Base-by-base conservation (phyloP, 1,139 yeast genomes). In the Yamadazyma triangularis region DNA sequence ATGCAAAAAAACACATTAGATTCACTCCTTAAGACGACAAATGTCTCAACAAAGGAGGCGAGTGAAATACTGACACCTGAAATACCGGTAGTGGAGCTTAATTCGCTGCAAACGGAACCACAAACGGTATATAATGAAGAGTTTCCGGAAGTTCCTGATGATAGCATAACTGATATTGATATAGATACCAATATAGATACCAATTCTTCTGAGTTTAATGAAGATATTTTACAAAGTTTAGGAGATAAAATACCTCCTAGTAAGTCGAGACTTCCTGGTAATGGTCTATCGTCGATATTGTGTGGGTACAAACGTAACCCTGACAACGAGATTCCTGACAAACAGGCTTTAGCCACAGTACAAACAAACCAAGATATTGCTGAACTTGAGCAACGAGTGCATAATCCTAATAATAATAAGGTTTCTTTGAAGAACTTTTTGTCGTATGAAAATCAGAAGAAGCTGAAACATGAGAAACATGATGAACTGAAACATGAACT, bases 1-100 rank as follows among this genome's bases (percentile, higher is more conserved):
- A 37, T 38, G 40, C 37, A 31, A 23, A 25, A 21, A 21, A 27
- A 26, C 29, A 31, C 40, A 5, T 16, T 38, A 24, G 36, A 38
- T 27, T 24, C 23, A 18, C 30, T 38, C 9, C 37, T 35, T 29
- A 15, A 29, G 26, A 12, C 20, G 4, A 24, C 26, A 13, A 30
- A 14, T 6, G 38, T 31, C 8, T 27, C 35, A 2, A 32, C 27
- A 13, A n/a, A n/a, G n/a, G n/a, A n/a, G n/a, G n/a, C n/a, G n/a
- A n/a, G n/a, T n/a, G n/a, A n/a, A n/a, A n/a, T n/a, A n/a, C n/a
- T n/a, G n/a, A n/a, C n/a, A n/a, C n/a, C n/a, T n/a, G n/a, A n/a
- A n/a, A n/a, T n/a, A n/a, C n/a, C n/a, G n/a, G 16, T 7, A 3
- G 13, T 31, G 15, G 23, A 12, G 9, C 11, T 11, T 15, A 23